These are phyloP conservation scores for Pterocarpus macrocarpus DNA, from an alignment of 306 rosid genomes.

Conservation along the genomic window DNA sequence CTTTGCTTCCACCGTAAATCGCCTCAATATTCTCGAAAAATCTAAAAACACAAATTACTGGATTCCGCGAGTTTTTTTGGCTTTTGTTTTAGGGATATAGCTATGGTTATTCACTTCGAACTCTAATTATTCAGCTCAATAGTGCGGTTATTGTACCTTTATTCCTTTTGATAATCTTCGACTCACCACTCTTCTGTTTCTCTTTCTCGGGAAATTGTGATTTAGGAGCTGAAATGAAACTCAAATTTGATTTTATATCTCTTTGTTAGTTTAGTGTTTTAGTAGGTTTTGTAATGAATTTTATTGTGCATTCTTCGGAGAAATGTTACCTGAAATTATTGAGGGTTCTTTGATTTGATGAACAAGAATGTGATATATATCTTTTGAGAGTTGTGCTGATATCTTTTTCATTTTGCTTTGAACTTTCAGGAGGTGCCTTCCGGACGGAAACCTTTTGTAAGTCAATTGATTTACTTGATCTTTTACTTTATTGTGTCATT, in stretches of 20 bases:
- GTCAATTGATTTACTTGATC: constrained; percentile 44
- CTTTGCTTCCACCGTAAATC: not conserved
- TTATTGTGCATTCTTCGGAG: constrained; percentile 5
- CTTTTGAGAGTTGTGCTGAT: constrained; percentile 48
- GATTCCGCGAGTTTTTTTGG: constrained; percentile 7
- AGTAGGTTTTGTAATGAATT: not conserved
- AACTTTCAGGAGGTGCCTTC: constrained; percentile 80
- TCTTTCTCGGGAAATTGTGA: not conserved
- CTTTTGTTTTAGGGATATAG: not conserved
- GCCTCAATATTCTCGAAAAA: not conserved
- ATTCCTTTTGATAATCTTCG: not conserved
- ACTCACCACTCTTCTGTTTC: not conserved
- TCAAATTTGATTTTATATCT: constrained; percentile 24
- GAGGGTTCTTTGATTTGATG: constrained; percentile 29
- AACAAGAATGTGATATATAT: not conserved
- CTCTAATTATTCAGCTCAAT: constrained; percentile 1
- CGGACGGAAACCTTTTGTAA: constrained; percentile 94
- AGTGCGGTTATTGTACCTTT: not conserved
- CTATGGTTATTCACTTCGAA: constrained; percentile 4
- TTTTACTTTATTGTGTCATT: not conserved
- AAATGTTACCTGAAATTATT: not conserved
- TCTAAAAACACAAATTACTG: not conserved
- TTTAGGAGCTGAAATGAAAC: constrained; percentile 37
- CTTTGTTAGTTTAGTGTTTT: not conserved
- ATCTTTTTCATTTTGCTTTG: constrained; percentile 35